These are phyloP conservation scores for Fraxinus greggii DNA, from an alignment of 305 asterid species.

Conservation along the genomic window DNA sequence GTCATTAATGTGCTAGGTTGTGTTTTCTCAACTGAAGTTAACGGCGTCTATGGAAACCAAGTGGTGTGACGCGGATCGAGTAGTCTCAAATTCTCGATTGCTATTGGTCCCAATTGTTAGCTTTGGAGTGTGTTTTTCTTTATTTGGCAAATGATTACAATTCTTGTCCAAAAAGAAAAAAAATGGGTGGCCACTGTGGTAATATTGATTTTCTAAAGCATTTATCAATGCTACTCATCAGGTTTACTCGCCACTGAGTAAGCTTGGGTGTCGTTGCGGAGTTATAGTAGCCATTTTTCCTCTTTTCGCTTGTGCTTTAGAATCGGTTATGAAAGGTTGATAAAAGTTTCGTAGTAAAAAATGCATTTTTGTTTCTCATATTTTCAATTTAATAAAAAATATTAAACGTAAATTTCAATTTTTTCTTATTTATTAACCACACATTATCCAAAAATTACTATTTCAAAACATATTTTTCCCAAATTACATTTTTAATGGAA, in stretches of 20 bases:
- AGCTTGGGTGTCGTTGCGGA: no score
- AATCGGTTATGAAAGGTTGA: background rate
- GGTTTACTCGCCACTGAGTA: no score
- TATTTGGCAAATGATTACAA: background rate
- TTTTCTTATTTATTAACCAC: background rate
- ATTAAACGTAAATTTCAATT: no score
- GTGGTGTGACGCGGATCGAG: slow-evolving; percentile 39
- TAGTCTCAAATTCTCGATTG: slow-evolving; percentile 10
- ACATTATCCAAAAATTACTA: background rate
- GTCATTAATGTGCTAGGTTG: slow-evolving; percentile 31
- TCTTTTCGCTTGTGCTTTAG: background rate
- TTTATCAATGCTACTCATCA: no score
- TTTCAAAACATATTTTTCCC: background rate
- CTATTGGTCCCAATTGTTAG: slow-evolving; percentile 36
- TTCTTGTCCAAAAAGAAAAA: no score
- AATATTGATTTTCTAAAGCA: no score
- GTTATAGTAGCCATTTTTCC: no score
- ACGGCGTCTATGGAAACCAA: slow-evolving; percentile 46
- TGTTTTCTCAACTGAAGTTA: slow-evolving; percentile 41
- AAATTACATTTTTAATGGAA: background rate
- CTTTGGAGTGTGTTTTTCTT: background rate
- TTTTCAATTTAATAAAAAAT: no score
- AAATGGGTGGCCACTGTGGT: no score
- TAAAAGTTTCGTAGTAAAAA: background rate
- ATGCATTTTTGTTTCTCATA: no score